Evolutionary conservation across 768 basidiomycete species (phyloP).

Genomic region (Pleurotus tuber-regium): DNA sequence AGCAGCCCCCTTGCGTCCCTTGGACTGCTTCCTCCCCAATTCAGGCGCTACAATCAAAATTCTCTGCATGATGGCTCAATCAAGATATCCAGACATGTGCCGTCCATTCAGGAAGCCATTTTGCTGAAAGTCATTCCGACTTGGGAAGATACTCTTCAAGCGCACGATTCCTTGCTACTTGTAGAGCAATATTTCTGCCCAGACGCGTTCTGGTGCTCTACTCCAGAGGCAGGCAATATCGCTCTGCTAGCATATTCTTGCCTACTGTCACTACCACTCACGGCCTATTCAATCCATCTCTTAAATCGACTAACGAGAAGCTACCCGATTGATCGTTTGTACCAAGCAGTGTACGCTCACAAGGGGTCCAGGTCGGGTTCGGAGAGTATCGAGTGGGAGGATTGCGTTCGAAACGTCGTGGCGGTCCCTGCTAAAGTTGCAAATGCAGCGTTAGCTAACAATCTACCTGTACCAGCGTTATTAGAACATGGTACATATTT

Average conservation of each 20-base stretch:
- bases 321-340: conserved; percentile 71
- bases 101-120: conserved; percentile 62
- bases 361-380: conserved; percentile 10
- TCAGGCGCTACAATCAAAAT: conserved; percentile 38
- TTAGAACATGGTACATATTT: conserved; percentile 62
- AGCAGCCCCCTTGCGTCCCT: conserved; percentile 54
- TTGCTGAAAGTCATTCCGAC: conserved; percentile 64
- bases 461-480: conserved; percentile 36
- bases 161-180: conserved; percentile 42
- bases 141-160: conserved; percentile 60
- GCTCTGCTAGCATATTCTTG: conserved; percentile 64
- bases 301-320: conserved; percentile 52
- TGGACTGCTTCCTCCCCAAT: conserved; percentile 59
- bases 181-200: conserved; percentile 76
- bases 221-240: conserved; percentile 47
- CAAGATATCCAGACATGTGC: conserved; percentile 38
- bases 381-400: conserved; percentile 61
- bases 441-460: conserved; percentile 54
- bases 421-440: conserved; percentile 76
- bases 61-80: conserved; percentile 32
- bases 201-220: conserved; percentile 51
- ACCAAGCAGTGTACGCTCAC: conserved; percentile 43
- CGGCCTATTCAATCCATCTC: conserved; percentile 46
- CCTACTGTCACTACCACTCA: conserved; percentile 50
- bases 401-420: conserved; percentile 62